Evolutionary conservation across 139 green algal species (phyloP).

Genomic region (Diplosphaera chodatii): DNA sequence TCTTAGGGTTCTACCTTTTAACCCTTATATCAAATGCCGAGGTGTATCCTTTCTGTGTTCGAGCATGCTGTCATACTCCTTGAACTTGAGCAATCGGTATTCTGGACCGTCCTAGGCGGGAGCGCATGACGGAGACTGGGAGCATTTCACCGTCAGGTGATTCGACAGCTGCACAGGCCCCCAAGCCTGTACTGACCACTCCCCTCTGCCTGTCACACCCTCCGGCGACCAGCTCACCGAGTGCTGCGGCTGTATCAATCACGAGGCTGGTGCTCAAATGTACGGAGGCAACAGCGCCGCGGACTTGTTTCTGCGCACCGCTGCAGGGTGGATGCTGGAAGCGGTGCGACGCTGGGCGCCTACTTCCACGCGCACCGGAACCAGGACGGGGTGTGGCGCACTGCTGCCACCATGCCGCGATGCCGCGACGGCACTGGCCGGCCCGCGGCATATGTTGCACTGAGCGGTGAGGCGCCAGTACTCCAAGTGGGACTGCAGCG

Average conservation of each 20-base stretch:
- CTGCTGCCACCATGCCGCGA: constrained; percentile 3
- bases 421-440: constrained; percentile 7
- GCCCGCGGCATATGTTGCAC: constrained; percentile 26
- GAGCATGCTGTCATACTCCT: not conserved
- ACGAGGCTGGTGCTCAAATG: no score
- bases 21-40: no score
- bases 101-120: constrained; percentile 18
- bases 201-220: no score
- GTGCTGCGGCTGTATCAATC: no score
- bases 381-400: constrained; percentile 40
- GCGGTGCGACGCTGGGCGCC: constrained; percentile 25
- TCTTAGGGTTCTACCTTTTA: no score
- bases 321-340: constrained; percentile 25
- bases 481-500: not conserved
- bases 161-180: no score
- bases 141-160: constrained; percentile 40
- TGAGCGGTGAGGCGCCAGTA: constrained; percentile 6
- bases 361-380: constrained; percentile 49
- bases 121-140: constrained; percentile 45
- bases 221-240: no score
- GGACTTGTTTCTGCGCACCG: no score
- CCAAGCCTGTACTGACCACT: no score
- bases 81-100: not conserved
- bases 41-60: no score
- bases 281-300: no score